Conservation (phyloP, 306 rosid genomes). For the Prunus davidiana region DNA sequence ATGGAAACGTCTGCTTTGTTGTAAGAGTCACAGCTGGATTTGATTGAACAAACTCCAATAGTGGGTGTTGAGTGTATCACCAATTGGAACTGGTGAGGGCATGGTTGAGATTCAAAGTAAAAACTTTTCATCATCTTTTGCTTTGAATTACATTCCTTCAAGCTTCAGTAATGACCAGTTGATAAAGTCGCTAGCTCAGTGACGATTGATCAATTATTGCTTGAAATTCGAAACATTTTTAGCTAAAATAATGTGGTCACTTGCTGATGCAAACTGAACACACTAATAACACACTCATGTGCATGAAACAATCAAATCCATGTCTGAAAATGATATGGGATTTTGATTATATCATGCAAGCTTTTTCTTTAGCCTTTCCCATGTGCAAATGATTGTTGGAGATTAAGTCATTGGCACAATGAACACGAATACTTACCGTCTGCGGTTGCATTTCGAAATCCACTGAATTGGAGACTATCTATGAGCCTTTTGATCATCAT, state of each 20-base stretch:
- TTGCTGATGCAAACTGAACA: conserved; percentile 21
- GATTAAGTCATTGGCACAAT: conserved; percentile 21
- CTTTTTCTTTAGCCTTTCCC: conserved; percentile 8
- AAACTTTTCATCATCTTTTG: not conserved
- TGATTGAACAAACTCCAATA: conserved; percentile 4
- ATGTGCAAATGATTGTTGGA: conserved; percentile 34
- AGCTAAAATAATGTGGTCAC: not conserved
- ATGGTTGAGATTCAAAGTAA: not conserved
- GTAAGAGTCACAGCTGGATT: not conserved
- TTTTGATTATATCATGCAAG: conserved; percentile 23
- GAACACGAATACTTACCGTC: conserved; percentile 20
- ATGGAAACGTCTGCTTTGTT: not conserved
- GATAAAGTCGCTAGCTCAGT: not conserved
- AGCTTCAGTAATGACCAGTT: not conserved
- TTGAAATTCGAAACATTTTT: not conserved
- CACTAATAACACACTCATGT: conserved; percentile 21
- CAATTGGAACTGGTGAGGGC: not conserved
- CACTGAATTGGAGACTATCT: conserved; percentile 11
- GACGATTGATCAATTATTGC: not conserved
- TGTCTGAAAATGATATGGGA: conserved; percentile 35
- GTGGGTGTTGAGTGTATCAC: not conserved
- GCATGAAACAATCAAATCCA: conserved; percentile 18
- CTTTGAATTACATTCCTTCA: not conserved
- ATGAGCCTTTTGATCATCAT: not conserved
- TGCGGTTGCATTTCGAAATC: conserved; percentile 18